These are phyloP conservation scores for Aspergillus sclerotialis DNA, from an alignment of 2,329 filamentous ascomycete genomes.

Conservation along the genomic window DNA sequence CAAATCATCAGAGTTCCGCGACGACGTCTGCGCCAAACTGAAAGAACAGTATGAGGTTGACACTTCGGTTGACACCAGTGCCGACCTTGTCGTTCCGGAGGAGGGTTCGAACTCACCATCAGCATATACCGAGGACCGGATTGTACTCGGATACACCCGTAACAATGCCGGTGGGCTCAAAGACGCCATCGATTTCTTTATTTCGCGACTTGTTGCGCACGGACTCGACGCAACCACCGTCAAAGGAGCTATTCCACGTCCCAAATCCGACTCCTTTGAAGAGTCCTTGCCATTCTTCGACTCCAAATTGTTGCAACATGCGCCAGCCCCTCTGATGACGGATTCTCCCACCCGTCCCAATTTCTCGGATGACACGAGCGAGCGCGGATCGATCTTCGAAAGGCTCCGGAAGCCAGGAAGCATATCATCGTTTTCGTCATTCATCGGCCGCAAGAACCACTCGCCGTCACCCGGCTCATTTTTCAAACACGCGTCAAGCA, in stretches of 20 bases:
- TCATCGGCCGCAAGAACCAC: slow-evolving; percentile 92
- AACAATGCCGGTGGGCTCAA: slow-evolving; percentile 95
- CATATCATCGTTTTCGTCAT: slow-evolving; percentile 92
- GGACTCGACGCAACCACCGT: slow-evolving; percentile 83
- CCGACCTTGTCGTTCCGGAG: slow-evolving; percentile 24
- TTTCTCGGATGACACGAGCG: slow-evolving; percentile 74
- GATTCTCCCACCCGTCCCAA: slow-evolving; percentile 83
- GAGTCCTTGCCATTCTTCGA: slow-evolving; percentile 95
- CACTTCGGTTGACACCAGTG: slow-evolving; percentile 58
- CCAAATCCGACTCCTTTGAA: slow-evolving; percentile 97
- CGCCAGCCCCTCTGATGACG: slow-evolving; percentile 69
- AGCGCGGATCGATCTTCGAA: slow-evolving; percentile 80
- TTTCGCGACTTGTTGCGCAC: slow-evolving; percentile 75
- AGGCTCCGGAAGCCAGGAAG: slow-evolving; percentile 89
- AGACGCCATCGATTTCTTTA: slow-evolving; percentile 91
- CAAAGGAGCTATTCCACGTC: slow-evolving; percentile 92
- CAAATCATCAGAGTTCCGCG: slow-evolving; percentile 70
- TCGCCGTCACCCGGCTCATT: slow-evolving; percentile 77
- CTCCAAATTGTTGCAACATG: slow-evolving; percentile 91
- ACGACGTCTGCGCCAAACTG: slow-evolving; percentile 74
- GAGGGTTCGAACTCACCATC: slow-evolving; percentile 38
- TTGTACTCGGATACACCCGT: slow-evolving; percentile 79
- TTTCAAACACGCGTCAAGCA: slow-evolving; percentile 85
- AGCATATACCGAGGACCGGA: slow-evolving; percentile 43
- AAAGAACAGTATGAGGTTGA: slow-evolving; percentile 90